These are phyloP conservation scores for Ophiostoma tasmaniense DNA, from an alignment of 2,329 filamentous ascomycete genomes.

Conservation along the genomic window DNA sequence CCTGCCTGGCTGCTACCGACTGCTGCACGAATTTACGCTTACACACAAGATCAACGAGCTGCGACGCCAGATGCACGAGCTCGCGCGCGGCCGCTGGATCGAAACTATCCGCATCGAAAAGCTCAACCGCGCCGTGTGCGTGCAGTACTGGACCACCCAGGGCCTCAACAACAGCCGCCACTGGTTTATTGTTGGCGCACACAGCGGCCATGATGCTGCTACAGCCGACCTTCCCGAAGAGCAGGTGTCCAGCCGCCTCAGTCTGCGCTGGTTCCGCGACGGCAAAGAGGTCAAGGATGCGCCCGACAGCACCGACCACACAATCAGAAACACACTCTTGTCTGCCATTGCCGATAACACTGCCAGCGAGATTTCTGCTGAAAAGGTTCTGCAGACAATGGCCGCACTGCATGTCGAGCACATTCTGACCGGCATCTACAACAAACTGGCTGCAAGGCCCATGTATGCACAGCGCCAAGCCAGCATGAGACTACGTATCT, in stretches of 20 bases:
- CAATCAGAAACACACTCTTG: conserved; percentile 32
- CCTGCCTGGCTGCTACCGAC: conserved; percentile 71
- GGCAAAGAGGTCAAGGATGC: conserved; percentile 62
- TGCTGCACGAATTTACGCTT: conserved; percentile 77
- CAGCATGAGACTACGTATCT: conserved; percentile 48
- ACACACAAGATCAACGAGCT: conserved; percentile 86
- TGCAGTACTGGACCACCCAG: conserved; percentile 79
- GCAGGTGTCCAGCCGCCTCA: conserved; percentile 46
- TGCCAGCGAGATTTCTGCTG: conserved; percentile 55
- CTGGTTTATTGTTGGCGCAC: conserved; percentile 83
- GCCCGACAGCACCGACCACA: conserved; percentile 39
- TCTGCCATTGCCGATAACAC: conserved; percentile 45
- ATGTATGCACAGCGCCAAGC: conserved; percentile 55
- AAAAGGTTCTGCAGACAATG: conserved; percentile 62
- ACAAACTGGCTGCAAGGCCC: conserved; percentile 48
- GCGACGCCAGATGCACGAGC: conserved; percentile 62
- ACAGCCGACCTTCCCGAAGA: conserved; percentile 27
- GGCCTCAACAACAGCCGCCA: conserved; percentile 9
- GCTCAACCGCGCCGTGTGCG: conserved; percentile 69
- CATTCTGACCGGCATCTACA: conserved; percentile 59
- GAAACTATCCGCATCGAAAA: conserved; percentile 69
- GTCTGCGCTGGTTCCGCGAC: conserved; percentile 75
- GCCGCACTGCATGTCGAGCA: conserved; percentile 67
- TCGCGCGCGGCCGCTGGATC: conserved; percentile 66
- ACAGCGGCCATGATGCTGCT: conserved; percentile 26